Conservation (phyloP, 2,329 filamentous ascomycete species). For the Botrytis galanthina region DNA sequence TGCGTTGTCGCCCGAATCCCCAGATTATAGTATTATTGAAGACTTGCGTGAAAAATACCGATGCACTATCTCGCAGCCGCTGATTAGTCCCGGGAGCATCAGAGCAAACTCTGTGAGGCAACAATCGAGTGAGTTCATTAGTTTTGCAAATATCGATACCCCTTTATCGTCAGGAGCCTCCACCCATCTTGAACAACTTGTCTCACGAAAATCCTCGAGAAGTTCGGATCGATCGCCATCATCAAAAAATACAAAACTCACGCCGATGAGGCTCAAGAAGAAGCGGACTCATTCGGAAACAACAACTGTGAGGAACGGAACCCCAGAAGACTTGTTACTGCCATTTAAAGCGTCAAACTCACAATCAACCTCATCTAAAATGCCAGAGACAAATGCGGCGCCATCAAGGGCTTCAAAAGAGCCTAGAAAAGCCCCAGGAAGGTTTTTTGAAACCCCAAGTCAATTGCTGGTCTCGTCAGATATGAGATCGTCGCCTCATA, state of each 20-base stretch:
- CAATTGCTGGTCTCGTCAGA: neutral
- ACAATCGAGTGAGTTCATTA: neutral
- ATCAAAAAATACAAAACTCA: neutral
- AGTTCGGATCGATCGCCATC: neutral
- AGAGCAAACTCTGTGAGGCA: neutral
- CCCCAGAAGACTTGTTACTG: neutral
- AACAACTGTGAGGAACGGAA: neutral
- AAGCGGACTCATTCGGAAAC: neutral
- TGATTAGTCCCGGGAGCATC: neutral
- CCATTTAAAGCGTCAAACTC: neutral
- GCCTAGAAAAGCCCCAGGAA: neutral
- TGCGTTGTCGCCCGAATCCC: neutral
- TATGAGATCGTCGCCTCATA: neutral
- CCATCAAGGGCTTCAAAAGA: neutral
- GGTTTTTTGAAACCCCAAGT: constrained; percentile 19
- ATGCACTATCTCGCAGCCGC: neutral
- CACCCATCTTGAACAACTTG: neutral
- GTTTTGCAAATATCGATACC: neutral
- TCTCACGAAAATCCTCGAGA: neutral
- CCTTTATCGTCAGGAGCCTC: neutral
- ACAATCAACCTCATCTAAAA: neutral
- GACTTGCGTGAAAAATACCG: neutral
- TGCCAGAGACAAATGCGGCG: neutral
- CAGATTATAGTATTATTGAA: constrained; percentile 4
- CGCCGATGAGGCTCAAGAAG: neutral